Base-by-base conservation (phyloP, 176 grass and related monocot species). In the Raddia guianensis region DNA sequence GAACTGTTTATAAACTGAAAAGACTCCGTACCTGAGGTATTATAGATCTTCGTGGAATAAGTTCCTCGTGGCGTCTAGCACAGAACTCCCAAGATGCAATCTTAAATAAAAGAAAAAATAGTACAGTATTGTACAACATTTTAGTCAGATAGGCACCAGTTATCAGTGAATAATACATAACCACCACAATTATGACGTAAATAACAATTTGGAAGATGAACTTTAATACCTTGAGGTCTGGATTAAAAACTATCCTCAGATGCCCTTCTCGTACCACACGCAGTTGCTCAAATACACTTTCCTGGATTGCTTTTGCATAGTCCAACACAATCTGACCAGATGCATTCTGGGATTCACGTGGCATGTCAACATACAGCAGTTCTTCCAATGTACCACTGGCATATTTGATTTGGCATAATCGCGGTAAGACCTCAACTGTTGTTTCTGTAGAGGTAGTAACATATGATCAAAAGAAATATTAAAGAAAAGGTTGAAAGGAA, bases 11-110 rank as follows among this genome's bases (percentile, higher is more conserved):
- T 19, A 66, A 61, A 60, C 16, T 67, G 47, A 67, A 54, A 53
- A 68, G 21, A 27, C 47, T 15, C 48, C 51, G 16, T 88, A 99
- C 96, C 90, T 99, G 93, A 21, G 96, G 96, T 91, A 99, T 86
- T 77, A 99, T 91, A 68, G 90, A 87, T 81, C 96, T 99, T 55
- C 96, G 84, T 9, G 96, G 96, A 91, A 99, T 95, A 81, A 99
- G 96, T 80, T 99, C 96, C 76, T 99, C 96, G 4, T 99, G 96
- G 9, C 84, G 88, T 84, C 96, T 90, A 72, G 96, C 96, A 86
- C 96, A 99, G 32, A 99, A 99, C 73, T 95, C 96, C 92, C 96
- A 99, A 54, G 96, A 99, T 57, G 90, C 89, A 84, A 99, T 99
- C 96, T 99, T 87, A 18, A 78, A 82, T 45, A 71, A 35, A 89